These are phyloP conservation scores for Mycena rebaudengoi DNA, from an alignment of 768 basidiomycete species.

Conservation along the genomic window DNA sequence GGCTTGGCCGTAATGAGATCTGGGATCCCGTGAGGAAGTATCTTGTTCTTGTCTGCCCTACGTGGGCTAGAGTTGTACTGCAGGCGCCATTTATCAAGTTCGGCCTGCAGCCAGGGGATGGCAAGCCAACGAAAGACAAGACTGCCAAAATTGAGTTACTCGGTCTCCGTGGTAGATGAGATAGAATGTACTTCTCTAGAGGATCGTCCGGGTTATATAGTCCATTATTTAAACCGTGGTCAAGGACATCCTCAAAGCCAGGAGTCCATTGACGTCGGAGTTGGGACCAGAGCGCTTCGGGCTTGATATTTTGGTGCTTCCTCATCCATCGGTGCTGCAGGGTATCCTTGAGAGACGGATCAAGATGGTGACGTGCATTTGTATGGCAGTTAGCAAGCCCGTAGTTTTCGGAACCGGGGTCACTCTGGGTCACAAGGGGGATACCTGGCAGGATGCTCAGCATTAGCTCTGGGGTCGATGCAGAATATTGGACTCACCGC, in stretches of 20 bases:
- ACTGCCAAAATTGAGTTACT: constrained; percentile 33
- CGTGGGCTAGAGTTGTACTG: constrained; percentile 31
- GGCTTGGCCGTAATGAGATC: constrained; percentile 40
- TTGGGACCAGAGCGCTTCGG: constrained; percentile 52
- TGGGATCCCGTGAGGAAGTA: constrained; percentile 51
- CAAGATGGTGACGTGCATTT: constrained; percentile 43
- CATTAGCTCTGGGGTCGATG: background rate
- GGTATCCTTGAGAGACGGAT: constrained; percentile 44
- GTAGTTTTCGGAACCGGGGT: constrained; percentile 52
- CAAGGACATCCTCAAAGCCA: constrained; percentile 36
- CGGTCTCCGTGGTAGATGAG: background rate
- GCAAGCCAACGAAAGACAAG: constrained; percentile 50
- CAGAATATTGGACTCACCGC: constrained; percentile 1
- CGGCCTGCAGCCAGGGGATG: constrained; percentile 51
- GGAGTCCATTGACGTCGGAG: constrained; percentile 39
- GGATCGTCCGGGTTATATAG: background rate
- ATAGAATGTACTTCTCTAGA: background rate
- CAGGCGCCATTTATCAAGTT: constrained; percentile 41
- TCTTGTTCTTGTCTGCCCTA: constrained; percentile 41
- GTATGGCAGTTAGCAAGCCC: constrained; percentile 57
- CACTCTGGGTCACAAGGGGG: constrained; percentile 52
- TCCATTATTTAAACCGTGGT: background rate
- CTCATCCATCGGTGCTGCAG: constrained; percentile 52
- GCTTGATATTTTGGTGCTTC: constrained; percentile 49
- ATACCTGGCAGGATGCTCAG: constrained; percentile 31